Evolutionary conservation across 495 filamentous ascomycete genomes (phyloP), one percentile per base, ranked within the genome.

Genomic region (Baudoinia panamericana): DNA sequence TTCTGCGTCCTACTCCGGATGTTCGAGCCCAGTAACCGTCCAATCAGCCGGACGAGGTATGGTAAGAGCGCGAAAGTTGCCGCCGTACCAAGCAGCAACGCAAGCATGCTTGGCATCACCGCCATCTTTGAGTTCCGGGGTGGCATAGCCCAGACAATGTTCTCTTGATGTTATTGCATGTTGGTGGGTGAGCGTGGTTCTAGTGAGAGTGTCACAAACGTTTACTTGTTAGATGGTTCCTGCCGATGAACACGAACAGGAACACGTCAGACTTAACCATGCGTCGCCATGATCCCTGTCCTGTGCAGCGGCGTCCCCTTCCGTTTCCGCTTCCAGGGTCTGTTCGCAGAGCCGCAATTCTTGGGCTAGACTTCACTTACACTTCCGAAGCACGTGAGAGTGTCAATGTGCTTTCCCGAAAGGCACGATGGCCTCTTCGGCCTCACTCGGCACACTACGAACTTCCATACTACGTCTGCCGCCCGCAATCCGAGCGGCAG

Each of bases 1-100:
- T 73, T 73, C 19, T 71, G 71, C 2, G 80, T 82, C 51, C 73
- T 73, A 52, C 68, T 75, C 33, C 70, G 66, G n/a, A 52, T 22
- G 18, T 41, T 31, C 17, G 12, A 15, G 39, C 82, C 83, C 15
- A 76, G 54, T 15, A 60, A 48, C 4, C 59, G 53, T 30, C 70
- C 73, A 0, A 39, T 13, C n/a, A 46, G 22, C 7, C 42, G 30
- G 25, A 41, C 17, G 9, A 27, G 12, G 26, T 37, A 46, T 9
- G 48, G 48, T n/a, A 46, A 12, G 12, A 41, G 22, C 12, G 43
- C 34, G 18, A 45, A 24, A 10, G 29, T 31, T 21, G 37, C 15
- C 26, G 18, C 26, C 2, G 46, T 30, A 7, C 40, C 41, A 2
- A 41, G 24, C 34, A 50, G 22, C 13, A 41, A 5, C 9, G 41